Percentiles rank a stretch among this genome's conserved stretches.
These are phyloP conservation scores for Macadamia integrifolia DNA, from an alignment of 164 flowering plant genomes.

Conservation along the genomic window DNA sequence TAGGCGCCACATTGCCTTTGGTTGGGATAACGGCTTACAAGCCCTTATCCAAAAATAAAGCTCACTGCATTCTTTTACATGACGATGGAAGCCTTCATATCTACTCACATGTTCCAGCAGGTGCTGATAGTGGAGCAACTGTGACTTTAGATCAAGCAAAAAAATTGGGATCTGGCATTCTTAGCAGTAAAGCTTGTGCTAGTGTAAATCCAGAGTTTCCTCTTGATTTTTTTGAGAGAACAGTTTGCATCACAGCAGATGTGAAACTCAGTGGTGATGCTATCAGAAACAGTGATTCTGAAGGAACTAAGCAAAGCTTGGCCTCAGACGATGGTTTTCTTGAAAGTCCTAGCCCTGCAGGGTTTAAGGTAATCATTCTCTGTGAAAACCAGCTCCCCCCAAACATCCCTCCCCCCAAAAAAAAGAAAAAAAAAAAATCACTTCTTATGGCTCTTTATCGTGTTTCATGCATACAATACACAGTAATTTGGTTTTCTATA, in stretches of 20 bases:
- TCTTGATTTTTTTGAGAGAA: constrained; percentile 98
- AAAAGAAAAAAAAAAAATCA: no score
- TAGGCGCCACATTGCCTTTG: constrained; percentile 63
- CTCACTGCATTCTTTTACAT: constrained; percentile 80
- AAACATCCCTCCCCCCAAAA: no score
- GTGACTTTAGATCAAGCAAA: constrained; percentile 69
- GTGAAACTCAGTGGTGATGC: constrained; percentile 92
- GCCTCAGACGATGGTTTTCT: constrained; percentile 92
- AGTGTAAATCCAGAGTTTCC: constrained; percentile 87
- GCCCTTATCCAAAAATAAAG: constrained; percentile 88
- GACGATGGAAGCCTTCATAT: constrained; percentile 99
- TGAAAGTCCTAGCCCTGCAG: constrained; percentile 76
- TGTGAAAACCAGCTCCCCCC: background rate
- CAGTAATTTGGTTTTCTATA: background rate
- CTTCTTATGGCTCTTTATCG: background rate
- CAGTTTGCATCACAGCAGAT: constrained; percentile 90
- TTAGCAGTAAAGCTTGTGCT: constrained; percentile 70
- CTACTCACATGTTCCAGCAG: constrained; percentile 61
- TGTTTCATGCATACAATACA: background rate
- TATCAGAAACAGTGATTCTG: constrained; percentile 87
- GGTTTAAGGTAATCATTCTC: constrained; percentile 69
- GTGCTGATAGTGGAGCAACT: constrained; percentile 47
- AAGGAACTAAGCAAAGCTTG: constrained; percentile 84
- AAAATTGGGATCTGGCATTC: constrained; percentile 79
- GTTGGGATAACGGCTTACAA: constrained; percentile 91